Base-by-base conservation (phyloP, 2,329 filamentous ascomycete genomes). In the Biscogniauxia marginata region DNA sequence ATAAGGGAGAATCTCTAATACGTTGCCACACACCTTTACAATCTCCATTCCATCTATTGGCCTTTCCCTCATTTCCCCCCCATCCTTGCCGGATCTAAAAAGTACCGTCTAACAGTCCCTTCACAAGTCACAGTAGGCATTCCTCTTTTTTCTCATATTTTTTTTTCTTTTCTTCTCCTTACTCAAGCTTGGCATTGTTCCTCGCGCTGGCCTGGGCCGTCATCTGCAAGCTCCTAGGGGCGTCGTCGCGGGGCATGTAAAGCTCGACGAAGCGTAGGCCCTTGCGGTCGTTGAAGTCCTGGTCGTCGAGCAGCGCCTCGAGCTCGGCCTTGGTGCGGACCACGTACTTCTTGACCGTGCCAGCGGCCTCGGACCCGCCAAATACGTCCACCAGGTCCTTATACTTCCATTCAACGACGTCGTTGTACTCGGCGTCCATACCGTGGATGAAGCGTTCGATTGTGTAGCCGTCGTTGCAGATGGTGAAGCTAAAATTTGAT, bases 371-470 rank as follows among this genome's bases (percentile, higher is more conserved):
- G 16, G 64, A 64, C 1, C 78, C 85, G 46, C 89, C 88, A 67
- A 95, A 91, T 0, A 84, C 83, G 3, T 79, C 77, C 2, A 89
- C 82, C 0, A 92, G 73, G 19, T 85, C 84, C 70, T 84, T 85
- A 77, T 87, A 89, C 50, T 87, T 79, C 92, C 92, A 96, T 9
- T 77, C 72, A 56, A 83, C 80, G 55, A 96, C 86, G 68, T 96
- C 90, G 69, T 96, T 96, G 77, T 96, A 96, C 22, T 70, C 71
- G 25, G 84, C 89, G 7, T 92, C 79, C 85, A 88, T 88, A 52
- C 91, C 91, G 73, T 96, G 91, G 67, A 96, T 96, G 71, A 85
- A 89, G 24, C 92, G 85, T 75, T 96, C 92, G 70, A 96, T 95
- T 8, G 91, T 95, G 75, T 90, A 96, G 9, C 92, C 92, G 44